phyloP scores from a whole-genome alignment of 1,284 basidiomycete species.

The Tilletia indica region DNA sequence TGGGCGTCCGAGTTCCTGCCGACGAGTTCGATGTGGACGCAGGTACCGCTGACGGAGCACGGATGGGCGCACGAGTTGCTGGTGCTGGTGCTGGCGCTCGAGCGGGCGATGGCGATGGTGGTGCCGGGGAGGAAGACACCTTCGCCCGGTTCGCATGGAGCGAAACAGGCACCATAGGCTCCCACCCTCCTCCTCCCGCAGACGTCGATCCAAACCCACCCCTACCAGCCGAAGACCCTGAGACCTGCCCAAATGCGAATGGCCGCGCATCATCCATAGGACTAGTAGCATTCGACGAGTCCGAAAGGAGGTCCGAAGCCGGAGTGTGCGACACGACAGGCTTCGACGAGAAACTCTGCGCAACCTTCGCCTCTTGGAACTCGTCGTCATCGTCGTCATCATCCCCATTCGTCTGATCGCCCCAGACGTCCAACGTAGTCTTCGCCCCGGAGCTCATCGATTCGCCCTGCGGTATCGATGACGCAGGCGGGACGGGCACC shows the following conservation, averaged over 20 bases:
- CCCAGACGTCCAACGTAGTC: neutral
- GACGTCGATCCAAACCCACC: neutral
- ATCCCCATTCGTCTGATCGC: neutral
- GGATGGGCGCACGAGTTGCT: neutral
- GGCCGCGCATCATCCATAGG: conserved; percentile 4
- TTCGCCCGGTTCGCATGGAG: neutral
- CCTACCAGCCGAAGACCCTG: neutral
- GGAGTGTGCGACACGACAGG: neutral
- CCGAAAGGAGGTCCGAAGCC: neutral
- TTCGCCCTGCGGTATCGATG: conserved; percentile 11
- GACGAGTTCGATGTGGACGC: neutral
- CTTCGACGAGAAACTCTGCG: neutral
- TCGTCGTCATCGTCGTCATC: conserved; percentile 12
- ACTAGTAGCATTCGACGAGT: neutral
- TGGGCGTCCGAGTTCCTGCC: neutral
- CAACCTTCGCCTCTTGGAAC: neutral
- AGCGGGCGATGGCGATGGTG: neutral
- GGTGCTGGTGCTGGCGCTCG: neutral
- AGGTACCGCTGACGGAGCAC: no score
- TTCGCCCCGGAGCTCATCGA: conserved; percentile 8
- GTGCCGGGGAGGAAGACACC: neutral
- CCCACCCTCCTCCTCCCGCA: neutral
- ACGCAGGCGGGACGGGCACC: conserved; percentile 12
- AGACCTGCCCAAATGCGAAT: neutral
- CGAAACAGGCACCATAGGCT: conserved; percentile 13